Evolutionary conservation across 169 alveolate genomes (phyloP).

Genomic region (Cyclospora cayetanensis): DNA sequence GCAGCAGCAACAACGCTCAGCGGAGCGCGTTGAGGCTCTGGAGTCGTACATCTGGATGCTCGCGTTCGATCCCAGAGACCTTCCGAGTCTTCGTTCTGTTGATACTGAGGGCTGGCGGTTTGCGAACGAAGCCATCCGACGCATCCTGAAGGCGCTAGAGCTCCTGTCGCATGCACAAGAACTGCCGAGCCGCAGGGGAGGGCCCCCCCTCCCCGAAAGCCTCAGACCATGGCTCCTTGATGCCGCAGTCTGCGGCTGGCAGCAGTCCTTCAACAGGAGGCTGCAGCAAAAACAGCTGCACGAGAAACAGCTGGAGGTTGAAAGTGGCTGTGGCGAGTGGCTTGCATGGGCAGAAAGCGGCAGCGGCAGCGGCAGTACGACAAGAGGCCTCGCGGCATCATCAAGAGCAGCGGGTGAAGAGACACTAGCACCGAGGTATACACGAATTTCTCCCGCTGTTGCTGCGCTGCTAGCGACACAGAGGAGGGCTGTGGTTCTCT

Average conservation of each 20-base stretch:
- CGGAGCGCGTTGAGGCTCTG: too few relatives aligned
- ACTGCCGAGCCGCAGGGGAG: not conserved
- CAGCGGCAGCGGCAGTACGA: not conserved
- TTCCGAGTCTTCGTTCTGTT: not conserved
- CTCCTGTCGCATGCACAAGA: not conserved
- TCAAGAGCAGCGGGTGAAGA: not conserved
- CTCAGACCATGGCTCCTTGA: not conserved
- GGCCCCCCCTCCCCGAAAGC: not conserved
- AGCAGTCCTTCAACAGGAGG: not conserved
- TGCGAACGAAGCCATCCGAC: not conserved
- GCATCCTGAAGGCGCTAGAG: not conserved
- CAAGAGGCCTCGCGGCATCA: not conserved
- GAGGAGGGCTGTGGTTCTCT: not conserved
- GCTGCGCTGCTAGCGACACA: not conserved
- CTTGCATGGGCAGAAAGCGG: not conserved
- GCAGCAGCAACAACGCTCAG: too few relatives aligned
- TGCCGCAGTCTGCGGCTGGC: not conserved
- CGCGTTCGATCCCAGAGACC: not conserved
- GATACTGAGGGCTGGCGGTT: not conserved
- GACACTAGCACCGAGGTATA: not conserved
- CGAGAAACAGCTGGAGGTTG: not conserved
- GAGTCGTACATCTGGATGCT: too few relatives aligned
- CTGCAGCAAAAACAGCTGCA: constrained; percentile 20
- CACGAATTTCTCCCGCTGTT: not conserved
- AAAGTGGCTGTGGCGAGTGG: not conserved